These are phyloP conservation scores for Ogataea methylovora DNA, from an alignment of 805 yeast species.

Conservation along the genomic window DNA sequence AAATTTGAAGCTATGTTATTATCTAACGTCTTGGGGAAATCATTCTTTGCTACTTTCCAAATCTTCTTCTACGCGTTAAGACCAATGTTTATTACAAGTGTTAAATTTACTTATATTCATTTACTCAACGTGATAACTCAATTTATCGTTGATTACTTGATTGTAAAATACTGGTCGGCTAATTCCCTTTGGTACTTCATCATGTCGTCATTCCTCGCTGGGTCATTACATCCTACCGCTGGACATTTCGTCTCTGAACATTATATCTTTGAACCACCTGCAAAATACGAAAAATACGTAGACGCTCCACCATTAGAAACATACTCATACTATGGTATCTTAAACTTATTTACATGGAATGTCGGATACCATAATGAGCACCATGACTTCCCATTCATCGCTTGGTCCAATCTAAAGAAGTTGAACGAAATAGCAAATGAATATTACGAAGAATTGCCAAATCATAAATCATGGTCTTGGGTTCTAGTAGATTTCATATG, in stretches of 20 bases:
- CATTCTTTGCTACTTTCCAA: slow-evolving; percentile 86
- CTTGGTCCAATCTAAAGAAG: slow-evolving; percentile 75
- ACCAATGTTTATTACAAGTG: slow-evolving; percentile 77
- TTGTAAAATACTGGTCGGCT: slow-evolving; percentile 57
- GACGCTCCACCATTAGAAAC: slow-evolving; percentile 68
- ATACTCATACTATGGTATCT: slow-evolving; percentile 77
- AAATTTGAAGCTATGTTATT: slow-evolving; percentile 64
- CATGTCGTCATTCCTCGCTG: slow-evolving; percentile 77
- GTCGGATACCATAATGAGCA: slow-evolving; percentile 94
- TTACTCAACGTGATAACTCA: slow-evolving; percentile 60
- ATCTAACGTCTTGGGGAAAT: slow-evolving; percentile 76
- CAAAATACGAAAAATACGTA: slow-evolving; percentile 17
- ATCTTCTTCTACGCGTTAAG: slow-evolving; percentile 83
- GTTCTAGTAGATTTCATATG: slow-evolving; percentile 67
- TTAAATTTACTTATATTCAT: slow-evolving; percentile 71
- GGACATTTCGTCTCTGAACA: slow-evolving; percentile 97
- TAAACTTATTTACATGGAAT: slow-evolving; percentile 79
- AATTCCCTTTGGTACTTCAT: slow-evolving; percentile 60
- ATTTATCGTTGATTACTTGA: slow-evolving; percentile 44
- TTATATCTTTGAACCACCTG: slow-evolving; percentile 59
- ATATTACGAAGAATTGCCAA: slow-evolving; percentile 75
- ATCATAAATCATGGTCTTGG: slow-evolving; percentile 69
- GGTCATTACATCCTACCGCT: slow-evolving; percentile 88
- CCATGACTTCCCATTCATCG: slow-evolving; percentile 90
- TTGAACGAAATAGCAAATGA: slow-evolving; percentile 65